Conservation (phyloP, 805 yeast species). For the Schwanniomyces pseudopolymorphus region DNA sequence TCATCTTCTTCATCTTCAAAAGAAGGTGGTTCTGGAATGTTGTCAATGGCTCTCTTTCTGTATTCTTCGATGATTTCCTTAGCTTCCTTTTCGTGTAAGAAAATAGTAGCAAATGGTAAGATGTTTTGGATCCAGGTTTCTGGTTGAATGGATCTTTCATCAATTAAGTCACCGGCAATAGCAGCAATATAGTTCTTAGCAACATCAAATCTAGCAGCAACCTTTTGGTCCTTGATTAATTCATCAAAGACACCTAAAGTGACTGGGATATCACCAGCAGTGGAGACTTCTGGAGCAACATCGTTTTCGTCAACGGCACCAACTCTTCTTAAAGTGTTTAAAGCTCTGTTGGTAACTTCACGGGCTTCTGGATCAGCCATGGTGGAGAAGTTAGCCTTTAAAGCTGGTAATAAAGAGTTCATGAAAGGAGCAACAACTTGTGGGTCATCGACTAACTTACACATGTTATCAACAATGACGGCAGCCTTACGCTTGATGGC, state of each 20-base stretch:
- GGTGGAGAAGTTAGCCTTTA: slow-evolving; percentile 89
- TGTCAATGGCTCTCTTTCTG: slow-evolving; percentile 95
- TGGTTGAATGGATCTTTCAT: slow-evolving; percentile 92
- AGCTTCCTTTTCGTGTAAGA: slow-evolving; percentile 91
- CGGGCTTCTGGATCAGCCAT: slow-evolving; percentile 99
- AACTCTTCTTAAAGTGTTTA: slow-evolving; percentile 96
- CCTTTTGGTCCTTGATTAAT: slow-evolving; percentile 65
- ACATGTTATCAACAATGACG: slow-evolving; percentile 99
- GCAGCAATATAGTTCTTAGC: slow-evolving; percentile 86
- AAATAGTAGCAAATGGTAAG: slow-evolving; percentile 92
- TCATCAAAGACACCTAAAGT: slow-evolving; percentile 79
- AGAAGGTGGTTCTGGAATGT: slow-evolving; percentile 94
- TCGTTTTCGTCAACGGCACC: slow-evolving; percentile 94
- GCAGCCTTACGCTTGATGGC: slow-evolving; percentile 99
- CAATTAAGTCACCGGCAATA: slow-evolving; percentile 98
- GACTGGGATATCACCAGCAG: slow-evolving; percentile 95
- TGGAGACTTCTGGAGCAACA: slow-evolving; percentile 92
- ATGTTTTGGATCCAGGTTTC: slow-evolving; percentile 85
- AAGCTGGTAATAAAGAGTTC: slow-evolving; percentile 92
- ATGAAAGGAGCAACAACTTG: slow-evolving; percentile 99
- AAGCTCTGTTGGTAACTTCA: slow-evolving; percentile 95
- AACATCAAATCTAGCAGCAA: slow-evolving; percentile 73
- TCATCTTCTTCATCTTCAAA: slow-evolving; percentile 97
- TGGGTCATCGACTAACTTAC: slow-evolving; percentile 99
- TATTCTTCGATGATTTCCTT: slow-evolving; percentile 84